Evolutionary conservation across 208 protist genomes (phyloP).

Genomic region (Leishmania braziliensis): DNA sequence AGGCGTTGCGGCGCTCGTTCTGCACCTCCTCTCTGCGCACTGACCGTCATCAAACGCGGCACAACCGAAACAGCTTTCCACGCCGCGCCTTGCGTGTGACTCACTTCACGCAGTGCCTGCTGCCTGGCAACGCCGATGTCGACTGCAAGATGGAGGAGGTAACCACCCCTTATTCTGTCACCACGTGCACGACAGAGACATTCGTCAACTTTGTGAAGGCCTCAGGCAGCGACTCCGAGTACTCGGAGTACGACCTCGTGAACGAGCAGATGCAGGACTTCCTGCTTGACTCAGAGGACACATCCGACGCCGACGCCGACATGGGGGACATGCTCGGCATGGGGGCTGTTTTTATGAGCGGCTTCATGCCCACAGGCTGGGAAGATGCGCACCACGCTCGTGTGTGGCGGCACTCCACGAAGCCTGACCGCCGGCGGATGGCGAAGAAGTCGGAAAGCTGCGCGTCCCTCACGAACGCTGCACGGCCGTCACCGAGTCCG

Average conservation of each 20-base stretch:
- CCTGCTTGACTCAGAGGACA: slow-evolving; percentile 51
- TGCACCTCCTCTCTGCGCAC: slow-evolving; percentile 1
- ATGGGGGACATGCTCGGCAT: slow-evolving; percentile 21
- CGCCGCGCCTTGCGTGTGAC: slow-evolving; percentile 25
- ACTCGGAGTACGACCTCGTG: slow-evolving; percentile 68
- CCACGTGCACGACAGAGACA: slow-evolving; percentile 4
- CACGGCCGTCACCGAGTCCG: slow-evolving; percentile 19
- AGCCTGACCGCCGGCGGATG: slow-evolving; percentile 19
- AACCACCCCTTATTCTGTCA: slow-evolving; percentile 2
- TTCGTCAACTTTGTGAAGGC: not conserved
- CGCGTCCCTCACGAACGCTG: slow-evolving; percentile 7
- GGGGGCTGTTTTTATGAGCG: slow-evolving; percentile 13
- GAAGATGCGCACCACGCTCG: not conserved
- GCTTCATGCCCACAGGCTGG: slow-evolving; percentile 1
- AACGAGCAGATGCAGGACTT: slow-evolving; percentile 78
- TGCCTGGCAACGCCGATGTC: not conserved
- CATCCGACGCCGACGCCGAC: slow-evolving; percentile 27
- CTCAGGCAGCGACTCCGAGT: slow-evolving; percentile 51
- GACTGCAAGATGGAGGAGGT: not conserved
- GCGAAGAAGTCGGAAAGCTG: slow-evolving; percentile 38
- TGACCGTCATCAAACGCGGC: slow-evolving; percentile 8
- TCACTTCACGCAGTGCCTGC: slow-evolving; percentile 28
- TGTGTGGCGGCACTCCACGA: slow-evolving; percentile 8
- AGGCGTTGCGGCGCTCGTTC: slow-evolving; percentile 15
- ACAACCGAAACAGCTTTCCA: slow-evolving; percentile 30